Conservation (phyloP, 2,329 filamentous ascomycete genomes). For the Aspergillus puulaauensis region DNA sequence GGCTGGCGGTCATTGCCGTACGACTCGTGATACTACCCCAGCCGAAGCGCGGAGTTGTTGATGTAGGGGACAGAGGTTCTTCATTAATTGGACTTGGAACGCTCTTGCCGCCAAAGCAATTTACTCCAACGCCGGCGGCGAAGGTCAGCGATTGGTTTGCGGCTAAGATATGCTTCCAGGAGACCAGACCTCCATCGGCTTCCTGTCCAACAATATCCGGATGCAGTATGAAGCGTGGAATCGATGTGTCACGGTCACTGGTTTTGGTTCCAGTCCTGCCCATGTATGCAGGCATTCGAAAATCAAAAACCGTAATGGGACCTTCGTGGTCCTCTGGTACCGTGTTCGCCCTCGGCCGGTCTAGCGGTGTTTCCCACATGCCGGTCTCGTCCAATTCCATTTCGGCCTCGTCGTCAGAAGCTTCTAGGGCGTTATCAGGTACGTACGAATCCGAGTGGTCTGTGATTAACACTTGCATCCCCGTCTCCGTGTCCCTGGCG, state of each 20-base stretch:
- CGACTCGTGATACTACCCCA: slow-evolving; percentile 37
- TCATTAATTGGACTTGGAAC: slow-evolving; percentile 25
- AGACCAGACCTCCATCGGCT: slow-evolving; percentile 44
- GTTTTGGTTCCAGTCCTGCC: slow-evolving; percentile 34
- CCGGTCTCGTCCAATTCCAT: slow-evolving; percentile 35
- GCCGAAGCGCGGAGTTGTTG: slow-evolving; percentile 33
- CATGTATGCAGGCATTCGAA: slow-evolving; percentile 44
- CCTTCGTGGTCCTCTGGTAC: slow-evolving; percentile 23
- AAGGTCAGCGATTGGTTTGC: slow-evolving; percentile 42
- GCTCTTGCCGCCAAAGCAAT: slow-evolving; percentile 31
- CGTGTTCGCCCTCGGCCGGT: slow-evolving; percentile 22
- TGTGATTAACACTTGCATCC: slow-evolving; percentile 42
- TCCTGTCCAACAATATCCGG: slow-evolving; percentile 45
- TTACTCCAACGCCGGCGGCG: slow-evolving; percentile 32
- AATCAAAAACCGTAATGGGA: slow-evolving; percentile 40
- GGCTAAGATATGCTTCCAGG: slow-evolving; percentile 45
- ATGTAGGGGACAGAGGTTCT: slow-evolving; percentile 32
- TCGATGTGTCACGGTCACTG: slow-evolving; percentile 26
- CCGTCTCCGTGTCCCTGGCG: slow-evolving; percentile 40
- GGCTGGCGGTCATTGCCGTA: slow-evolving; percentile 28
- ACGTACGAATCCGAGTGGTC: slow-evolving; percentile 41
- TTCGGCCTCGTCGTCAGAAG: slow-evolving; percentile 32
- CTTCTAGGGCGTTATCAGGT: slow-evolving; percentile 33
- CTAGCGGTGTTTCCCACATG: slow-evolving; percentile 23
- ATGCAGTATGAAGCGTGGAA: slow-evolving; percentile 41